Base-by-base conservation (phyloP, 2,329 filamentous ascomycete genomes). In the Penicillium glabrum region DNA sequence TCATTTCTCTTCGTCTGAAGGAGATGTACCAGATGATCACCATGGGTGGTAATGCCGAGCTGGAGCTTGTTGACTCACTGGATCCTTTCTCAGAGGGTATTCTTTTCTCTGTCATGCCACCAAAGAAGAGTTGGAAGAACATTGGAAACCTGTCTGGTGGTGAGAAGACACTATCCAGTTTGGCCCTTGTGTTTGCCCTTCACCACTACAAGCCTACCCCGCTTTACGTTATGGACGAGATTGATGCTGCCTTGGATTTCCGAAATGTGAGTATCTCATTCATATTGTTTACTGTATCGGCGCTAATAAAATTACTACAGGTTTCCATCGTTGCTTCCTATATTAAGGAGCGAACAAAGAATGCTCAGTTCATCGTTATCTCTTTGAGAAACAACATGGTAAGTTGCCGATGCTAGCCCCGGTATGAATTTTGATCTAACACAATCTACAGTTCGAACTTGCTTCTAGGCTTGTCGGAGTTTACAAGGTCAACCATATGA, bases 11-110 rank as follows among this genome's bases (percentile, higher is more conserved):
- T 24, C 89, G 93, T 1, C 82, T 99, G 46, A 99, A 99, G 80
- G 95, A 99, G 72, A 99, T 99, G 95, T 99, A 99, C 78, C 95
- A 99, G 74, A 97, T 99, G 93, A 99, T 99, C 73, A 99, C 95
- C 23, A 98, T 99, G 92, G 95, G 95, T 60, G 95, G 95, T 54
- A 99, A 99, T 68, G 95, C 95, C 0, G 95, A 99, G 78, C 85
- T 99, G 13, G 96, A 99, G 75, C 86, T 99, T 24, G 95, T 99
- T 41, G 95, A 99, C 79, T 93, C 89, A 19, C 81, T 99, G 3
- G 96, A 99, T 73, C 95, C 95, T 0, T 99, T 99, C 80, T 92
- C 90, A 7, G 95, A 99, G 76, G 95, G 95, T 26, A 98, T 99
- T 61, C 75, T 97, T 47, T 99, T 99, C 80, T 93, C 89, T 54